phyloP scores from a whole-genome alignment of 2,329 filamentous ascomycete genomes.

The Fusarium phyllophilum region DNA sequence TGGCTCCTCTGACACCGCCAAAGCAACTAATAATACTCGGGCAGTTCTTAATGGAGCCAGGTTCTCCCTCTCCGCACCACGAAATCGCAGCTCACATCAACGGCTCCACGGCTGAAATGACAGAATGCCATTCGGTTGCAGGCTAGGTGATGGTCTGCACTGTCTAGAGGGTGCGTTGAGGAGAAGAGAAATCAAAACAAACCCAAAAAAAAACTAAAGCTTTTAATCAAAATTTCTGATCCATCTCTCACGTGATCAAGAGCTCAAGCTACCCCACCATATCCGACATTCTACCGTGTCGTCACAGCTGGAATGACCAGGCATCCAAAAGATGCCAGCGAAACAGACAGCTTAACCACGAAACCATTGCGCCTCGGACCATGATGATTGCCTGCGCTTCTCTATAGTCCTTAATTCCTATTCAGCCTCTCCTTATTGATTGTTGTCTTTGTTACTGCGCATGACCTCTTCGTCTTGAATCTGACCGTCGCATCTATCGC shows the following conservation, averaged over 20 bases:
- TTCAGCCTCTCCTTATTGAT: conserved; percentile 10
- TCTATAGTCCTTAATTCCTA: conserved; percentile 35
- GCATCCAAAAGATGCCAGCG: conserved; percentile 43
- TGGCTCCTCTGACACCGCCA: conserved; percentile 57
- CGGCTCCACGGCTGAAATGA: conserved; percentile 63
- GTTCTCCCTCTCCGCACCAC: conserved; percentile 64
- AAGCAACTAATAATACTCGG: conserved; percentile 55
- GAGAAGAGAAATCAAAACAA: conserved; percentile 44
- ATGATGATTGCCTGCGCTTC: conserved; percentile 42
- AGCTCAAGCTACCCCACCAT: conserved; percentile 38
- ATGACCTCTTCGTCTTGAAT: conserved; percentile 26
- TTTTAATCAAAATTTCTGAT: conserved; percentile 21
- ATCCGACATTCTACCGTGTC: conserved; percentile 40
- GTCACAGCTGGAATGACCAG: conserved; percentile 35
- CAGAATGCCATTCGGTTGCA: conserved; percentile 76
- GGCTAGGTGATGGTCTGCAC: conserved; percentile 77
- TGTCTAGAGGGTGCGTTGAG: conserved; percentile 85
- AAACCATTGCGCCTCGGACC: conserved; percentile 23
- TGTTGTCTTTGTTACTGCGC: conserved; percentile 12
- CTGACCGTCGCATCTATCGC: conserved; percentile 40
- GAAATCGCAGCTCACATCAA: conserved; percentile 73
- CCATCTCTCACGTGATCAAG: conserved; percentile 27
- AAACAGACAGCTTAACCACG: conserved; percentile 35
- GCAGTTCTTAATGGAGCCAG: conserved; percentile 68
- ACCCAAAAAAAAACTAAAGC: neutral